A percentile compares a stretch with the other conserved stretches of the same genome.
These are phyloP conservation scores for Globisporangium nagaii DNA, from an alignment of 352 stramenopile species.

Conservation along the genomic window DNA sequence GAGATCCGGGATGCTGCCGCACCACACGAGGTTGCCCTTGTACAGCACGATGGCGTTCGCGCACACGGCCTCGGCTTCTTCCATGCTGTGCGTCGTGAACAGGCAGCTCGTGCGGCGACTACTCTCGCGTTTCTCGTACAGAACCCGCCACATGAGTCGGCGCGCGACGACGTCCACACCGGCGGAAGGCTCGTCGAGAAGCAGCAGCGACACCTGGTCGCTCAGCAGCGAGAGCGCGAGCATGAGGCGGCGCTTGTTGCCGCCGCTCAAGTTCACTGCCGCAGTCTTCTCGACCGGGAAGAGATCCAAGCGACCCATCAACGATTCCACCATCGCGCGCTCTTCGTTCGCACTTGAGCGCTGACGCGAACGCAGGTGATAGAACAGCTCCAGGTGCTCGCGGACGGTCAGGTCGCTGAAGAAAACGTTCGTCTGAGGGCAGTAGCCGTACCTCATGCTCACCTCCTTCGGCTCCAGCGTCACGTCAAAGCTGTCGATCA, in stretches of 20 bases:
- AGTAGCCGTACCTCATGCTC: constrained; percentile 70
- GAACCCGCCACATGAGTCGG: constrained; percentile 73
- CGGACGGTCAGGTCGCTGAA: constrained; percentile 66
- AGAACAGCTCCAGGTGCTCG: constrained; percentile 75
- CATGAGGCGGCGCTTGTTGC: constrained; percentile 80
- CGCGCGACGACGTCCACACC: constrained; percentile 77
- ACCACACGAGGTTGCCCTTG: constrained; percentile 70
- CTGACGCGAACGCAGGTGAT: constrained; percentile 38
- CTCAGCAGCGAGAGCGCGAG: constrained; percentile 65
- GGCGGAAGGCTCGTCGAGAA: constrained; percentile 79
- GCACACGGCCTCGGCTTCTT: constrained; percentile 79
- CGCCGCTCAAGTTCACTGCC: constrained; percentile 64
- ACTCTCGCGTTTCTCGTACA: constrained; percentile 53
- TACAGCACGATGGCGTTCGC: constrained; percentile 74
- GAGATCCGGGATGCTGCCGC: constrained; percentile 70
- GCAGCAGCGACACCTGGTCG: constrained; percentile 54
- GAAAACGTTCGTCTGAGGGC: constrained; percentile 70
- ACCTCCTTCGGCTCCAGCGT: constrained; percentile 44
- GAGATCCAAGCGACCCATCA: constrained; percentile 56
- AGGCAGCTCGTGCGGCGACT: constrained; percentile 51
- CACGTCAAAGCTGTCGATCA: constrained; percentile 58
- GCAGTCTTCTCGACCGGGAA: constrained; percentile 50
- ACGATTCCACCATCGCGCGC: constrained; percentile 22
- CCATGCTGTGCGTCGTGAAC: constrained; percentile 86
- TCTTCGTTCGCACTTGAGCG: constrained; percentile 20